phyloP scores from a whole-genome alignment of 2,329 filamentous ascomycete species.

The Nectriaceae sp. region DNA sequence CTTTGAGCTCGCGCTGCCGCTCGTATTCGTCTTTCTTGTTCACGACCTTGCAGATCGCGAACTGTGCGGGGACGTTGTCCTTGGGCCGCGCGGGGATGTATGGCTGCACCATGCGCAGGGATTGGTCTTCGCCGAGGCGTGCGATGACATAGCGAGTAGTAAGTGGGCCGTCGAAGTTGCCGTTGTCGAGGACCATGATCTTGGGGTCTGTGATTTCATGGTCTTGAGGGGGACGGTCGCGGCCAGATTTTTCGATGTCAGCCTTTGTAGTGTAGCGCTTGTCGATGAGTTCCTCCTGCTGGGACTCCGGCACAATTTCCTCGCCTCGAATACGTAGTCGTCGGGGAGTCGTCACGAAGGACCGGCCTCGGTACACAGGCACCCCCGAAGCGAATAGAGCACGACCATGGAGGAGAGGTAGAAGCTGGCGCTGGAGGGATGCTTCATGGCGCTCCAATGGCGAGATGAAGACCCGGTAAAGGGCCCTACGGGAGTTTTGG shows the following conservation, averaged over 20 bases:
- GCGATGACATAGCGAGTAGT: conserved; percentile 42
- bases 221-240: conserved; percentile 44
- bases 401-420: conserved; percentile 15
- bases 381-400: neutral
- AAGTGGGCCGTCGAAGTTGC: conserved; percentile 41
- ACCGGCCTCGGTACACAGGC: conserved; percentile 12
- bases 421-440: conserved; percentile 24
- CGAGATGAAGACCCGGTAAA: conserved; percentile 49
- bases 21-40: conserved; percentile 55
- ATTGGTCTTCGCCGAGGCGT: conserved; percentile 36
- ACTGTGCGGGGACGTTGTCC: conserved; percentile 23
- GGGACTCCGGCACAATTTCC: conserved; percentile 1
- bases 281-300: conserved; percentile 30
- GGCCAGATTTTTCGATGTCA: conserved; percentile 35
- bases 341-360: conserved; percentile 10
- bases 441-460: conserved; percentile 32
- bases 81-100: conserved; percentile 36
- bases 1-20: conserved; percentile 43
- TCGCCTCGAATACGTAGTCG: conserved; percentile 2
- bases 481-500: conserved; percentile 46
- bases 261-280: conserved; percentile 37
- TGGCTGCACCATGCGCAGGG: conserved; percentile 45
- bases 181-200: conserved; percentile 44
- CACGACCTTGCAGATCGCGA: conserved; percentile 71
- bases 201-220: conserved; percentile 45